Conservation (phyloP, 192 early-diverging fungal genomes). For the Coemansia sp. region DNA sequence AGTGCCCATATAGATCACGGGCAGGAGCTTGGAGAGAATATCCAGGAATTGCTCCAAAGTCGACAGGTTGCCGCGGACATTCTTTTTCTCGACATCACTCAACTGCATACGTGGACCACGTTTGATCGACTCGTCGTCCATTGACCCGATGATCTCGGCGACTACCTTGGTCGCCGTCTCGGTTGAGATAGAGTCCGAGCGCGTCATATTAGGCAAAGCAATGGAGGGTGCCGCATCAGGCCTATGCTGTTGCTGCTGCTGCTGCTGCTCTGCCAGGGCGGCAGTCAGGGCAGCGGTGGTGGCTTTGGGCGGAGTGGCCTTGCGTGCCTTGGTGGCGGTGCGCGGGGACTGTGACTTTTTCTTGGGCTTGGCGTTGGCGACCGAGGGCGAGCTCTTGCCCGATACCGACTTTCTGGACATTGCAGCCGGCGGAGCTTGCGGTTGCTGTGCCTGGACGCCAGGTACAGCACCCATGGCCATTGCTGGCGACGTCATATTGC, state of each 20-base stretch:
- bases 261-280: neutral
- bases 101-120: conserved; percentile 14
- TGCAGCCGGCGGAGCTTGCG: conserved; percentile 9
- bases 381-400: conserved; percentile 40
- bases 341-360: conserved; percentile 55
- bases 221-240: neutral
- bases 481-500: conserved; percentile 24
- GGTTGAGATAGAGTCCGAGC: conserved; percentile 26
- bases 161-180: conserved; percentile 35
- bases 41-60: conserved; percentile 23
- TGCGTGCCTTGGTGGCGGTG: conserved; percentile 40
- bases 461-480: conserved; percentile 21
- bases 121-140: conserved; percentile 10
- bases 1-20: conserved; percentile 31
- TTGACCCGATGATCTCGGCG: conserved; percentile 8
- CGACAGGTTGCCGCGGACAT: conserved; percentile 21
- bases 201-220: conserved; percentile 13
- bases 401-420: conserved; percentile 24
- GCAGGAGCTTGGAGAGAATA: conserved; percentile 20
- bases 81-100: conserved; percentile 26
- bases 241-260: neutral
- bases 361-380: conserved; percentile 33
- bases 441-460: neutral
- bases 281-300: neutral
- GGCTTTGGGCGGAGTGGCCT: conserved; percentile 18